Percentiles rank a stretch among this genome's conserved stretches.
These are phyloP conservation scores for Apiotrichum brassicae DNA, from an alignment of 1,284 basidiomycete species.

Conservation along the genomic window DNA sequence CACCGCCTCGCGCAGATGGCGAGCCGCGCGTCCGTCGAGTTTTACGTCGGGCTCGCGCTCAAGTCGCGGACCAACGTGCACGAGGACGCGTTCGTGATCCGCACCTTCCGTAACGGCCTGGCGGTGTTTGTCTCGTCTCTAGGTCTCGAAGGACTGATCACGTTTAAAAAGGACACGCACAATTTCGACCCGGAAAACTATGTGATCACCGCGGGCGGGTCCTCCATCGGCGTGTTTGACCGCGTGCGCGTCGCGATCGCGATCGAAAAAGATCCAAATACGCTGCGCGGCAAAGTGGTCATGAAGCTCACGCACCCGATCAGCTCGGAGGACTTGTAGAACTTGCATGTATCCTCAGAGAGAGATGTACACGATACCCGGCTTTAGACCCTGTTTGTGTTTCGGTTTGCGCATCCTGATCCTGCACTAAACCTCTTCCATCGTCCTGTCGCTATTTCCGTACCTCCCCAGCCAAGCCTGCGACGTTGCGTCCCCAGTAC, in stretches of 20 bases:
- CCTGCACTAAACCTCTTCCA: too few species aligned
- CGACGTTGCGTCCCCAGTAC: too few species aligned
- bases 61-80: conserved; percentile 57
- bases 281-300: conserved; percentile 83
- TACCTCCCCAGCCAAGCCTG: too few species aligned
- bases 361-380: too few species aligned
- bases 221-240: conserved; percentile 79
- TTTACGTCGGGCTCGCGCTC: conserved; percentile 89
- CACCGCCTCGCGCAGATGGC: conserved; percentile 98
- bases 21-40: conserved; percentile 89
- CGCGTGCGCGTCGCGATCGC: conserved; percentile 82
- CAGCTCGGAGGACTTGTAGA: conserved; percentile 34
- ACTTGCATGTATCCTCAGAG: too few species aligned
- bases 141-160: conserved; percentile 88
- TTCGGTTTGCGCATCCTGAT: too few species aligned
- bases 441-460: too few species aligned
- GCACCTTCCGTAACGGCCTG: conserved; percentile 89
- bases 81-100: conserved; percentile 92
- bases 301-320: conserved; percentile 55
- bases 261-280: conserved; percentile 92
- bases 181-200: conserved; percentile 90
- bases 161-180: conserved; percentile 74
- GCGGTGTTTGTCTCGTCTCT: conserved; percentile 91
- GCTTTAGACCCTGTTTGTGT: too few species aligned
- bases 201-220: conserved; percentile 55